These are phyloP conservation scores for Stevia rebaudiana DNA, from an alignment of 140 eudicot genomes.

Conservation along the genomic window DNA sequence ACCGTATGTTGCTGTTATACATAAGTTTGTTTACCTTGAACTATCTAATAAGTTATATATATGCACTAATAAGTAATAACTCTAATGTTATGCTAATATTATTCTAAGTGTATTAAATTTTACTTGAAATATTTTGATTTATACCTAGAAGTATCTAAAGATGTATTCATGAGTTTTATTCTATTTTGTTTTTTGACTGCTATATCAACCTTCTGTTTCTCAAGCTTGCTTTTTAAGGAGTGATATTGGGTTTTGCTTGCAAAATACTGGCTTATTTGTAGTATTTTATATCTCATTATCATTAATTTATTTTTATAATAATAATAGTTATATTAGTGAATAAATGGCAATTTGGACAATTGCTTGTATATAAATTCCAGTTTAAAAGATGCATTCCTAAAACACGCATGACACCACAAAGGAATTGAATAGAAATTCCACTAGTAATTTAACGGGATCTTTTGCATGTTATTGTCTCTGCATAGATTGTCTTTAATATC, in stretches of 20 bases:
- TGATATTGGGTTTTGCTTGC: background rate
- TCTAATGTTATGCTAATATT: constrained; percentile 18
- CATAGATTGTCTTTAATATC: background rate
- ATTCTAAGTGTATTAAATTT: constrained; percentile 16
- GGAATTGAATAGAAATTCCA: background rate
- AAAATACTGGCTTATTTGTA: constrained; percentile 3
- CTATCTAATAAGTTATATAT: constrained; percentile 20
- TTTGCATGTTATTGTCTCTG: constrained; percentile 1
- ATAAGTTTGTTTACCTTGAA: constrained; percentile 10
- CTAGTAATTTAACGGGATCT: background rate
- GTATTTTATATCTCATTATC: background rate
- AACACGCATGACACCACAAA: background rate
- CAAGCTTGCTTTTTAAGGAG: constrained; percentile 15
- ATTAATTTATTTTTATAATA: background rate
- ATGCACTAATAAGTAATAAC: background rate
- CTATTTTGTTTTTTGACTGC: background rate
- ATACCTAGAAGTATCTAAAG: constrained; percentile 1
- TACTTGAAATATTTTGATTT: constrained; percentile 6
- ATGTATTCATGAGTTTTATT: constrained; percentile 8
- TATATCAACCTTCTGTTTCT: constrained; percentile 4
- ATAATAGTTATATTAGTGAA: background rate
- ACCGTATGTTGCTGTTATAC: constrained; percentile 17
- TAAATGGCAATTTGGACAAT: constrained; percentile 3
- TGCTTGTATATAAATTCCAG: background rate
- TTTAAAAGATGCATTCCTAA: background rate